These are phyloP conservation scores for Porcisia hertigi DNA, from an alignment of 208 protist species.

Conservation along the genomic window DNA sequence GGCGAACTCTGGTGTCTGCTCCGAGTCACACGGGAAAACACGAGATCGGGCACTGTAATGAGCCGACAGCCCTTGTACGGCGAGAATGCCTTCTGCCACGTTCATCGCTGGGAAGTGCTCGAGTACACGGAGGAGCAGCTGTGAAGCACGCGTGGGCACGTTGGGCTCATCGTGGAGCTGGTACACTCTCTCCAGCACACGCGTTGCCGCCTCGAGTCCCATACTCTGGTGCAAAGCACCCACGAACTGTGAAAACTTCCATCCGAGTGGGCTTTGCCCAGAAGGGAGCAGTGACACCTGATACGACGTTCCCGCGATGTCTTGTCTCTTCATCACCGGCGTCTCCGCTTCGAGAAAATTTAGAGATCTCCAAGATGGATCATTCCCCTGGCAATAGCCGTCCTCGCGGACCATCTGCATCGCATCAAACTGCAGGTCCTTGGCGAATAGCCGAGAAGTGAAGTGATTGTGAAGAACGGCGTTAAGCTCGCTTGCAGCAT, in stretches of 20 bases:
- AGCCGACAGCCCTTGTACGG: slow-evolving; percentile 68
- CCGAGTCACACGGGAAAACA: slow-evolving; percentile 11
- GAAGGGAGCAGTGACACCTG: slow-evolving; percentile 51
- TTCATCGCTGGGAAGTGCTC: slow-evolving; percentile 57
- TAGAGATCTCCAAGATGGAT: slow-evolving; percentile 14
- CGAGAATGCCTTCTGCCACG: slow-evolving; percentile 74
- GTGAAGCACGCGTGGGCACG: slow-evolving; percentile 40
- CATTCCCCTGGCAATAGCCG: neutral
- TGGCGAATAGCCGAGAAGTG: slow-evolving; percentile 67
- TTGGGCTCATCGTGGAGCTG: slow-evolving; percentile 25
- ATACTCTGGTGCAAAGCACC: slow-evolving; percentile 62
- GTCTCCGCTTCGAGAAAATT: slow-evolving; percentile 53
- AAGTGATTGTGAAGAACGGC: slow-evolving; percentile 87
- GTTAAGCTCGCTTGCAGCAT: slow-evolving; percentile 56
- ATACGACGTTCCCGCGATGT: slow-evolving; percentile 78
- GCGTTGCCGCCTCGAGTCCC: slow-evolving; percentile 23
- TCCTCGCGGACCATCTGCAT: slow-evolving; percentile 42
- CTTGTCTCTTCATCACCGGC: slow-evolving; percentile 30
- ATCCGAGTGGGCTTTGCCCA: slow-evolving; percentile 78
- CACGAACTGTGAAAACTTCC: slow-evolving; percentile 87
- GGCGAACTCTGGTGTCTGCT: neutral
- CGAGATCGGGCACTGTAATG: slow-evolving; percentile 67
- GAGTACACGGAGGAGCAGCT: slow-evolving; percentile 50
- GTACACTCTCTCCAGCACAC: slow-evolving; percentile 50
- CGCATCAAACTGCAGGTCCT: slow-evolving; percentile 67